Evolutionary conservation across 805 yeast genomes (phyloP), one percentile per base, ranked within the genome.

Genomic region (Candida nonsorbophila): DNA sequence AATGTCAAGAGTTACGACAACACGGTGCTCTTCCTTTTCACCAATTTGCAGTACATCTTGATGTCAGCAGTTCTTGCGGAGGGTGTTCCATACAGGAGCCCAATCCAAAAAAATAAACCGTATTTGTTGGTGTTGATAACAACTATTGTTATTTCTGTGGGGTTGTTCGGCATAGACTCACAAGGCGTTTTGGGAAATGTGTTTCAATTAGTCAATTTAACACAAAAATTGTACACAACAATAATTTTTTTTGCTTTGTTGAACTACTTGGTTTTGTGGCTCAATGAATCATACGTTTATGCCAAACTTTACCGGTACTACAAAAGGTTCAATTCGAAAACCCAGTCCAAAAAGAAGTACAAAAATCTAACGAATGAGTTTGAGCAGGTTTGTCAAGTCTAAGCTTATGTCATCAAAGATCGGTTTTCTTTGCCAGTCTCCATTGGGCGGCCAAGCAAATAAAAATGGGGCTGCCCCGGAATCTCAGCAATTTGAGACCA

Each of bases 51-150:
- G 62, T 92, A 92, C 54, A 82, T 94, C 27, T 59, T 86, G 33
- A 71, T 78, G 31, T 96, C 97, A 0, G 58, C 85, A 17, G 74
- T 87, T n/a, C 62, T 92, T 35, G 83, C 95, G 12, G 84, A 75
- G 8, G 98, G 99, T 0, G 88, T 92, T 6, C 99, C 99, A 13
- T 92, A 86, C 54, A 69, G 98, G 33, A 81, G 84, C 47, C 79
- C 88, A 1, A 73, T 80, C 42, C 53, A 59, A 16, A 67, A 76
- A 37, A 92, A 82, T 45, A 28, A 40, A 7, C 94, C 94, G 5
- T 90, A 87, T 50, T 61, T 92, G 29, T 22, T 63, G 2, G 85
- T 87, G 29, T 64, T 84, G 23, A 38, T 62, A 0, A 35, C 62
- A 1, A 72, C 94, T 0, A 32, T 70, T 1, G 27, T 63, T 4